Percentiles rank a stretch among this genome's conserved stretches.
These are phyloP conservation scores for Neurospora sp. DNA, from an alignment of 495 filamentous ascomycete species.

Conservation along the genomic window DNA sequence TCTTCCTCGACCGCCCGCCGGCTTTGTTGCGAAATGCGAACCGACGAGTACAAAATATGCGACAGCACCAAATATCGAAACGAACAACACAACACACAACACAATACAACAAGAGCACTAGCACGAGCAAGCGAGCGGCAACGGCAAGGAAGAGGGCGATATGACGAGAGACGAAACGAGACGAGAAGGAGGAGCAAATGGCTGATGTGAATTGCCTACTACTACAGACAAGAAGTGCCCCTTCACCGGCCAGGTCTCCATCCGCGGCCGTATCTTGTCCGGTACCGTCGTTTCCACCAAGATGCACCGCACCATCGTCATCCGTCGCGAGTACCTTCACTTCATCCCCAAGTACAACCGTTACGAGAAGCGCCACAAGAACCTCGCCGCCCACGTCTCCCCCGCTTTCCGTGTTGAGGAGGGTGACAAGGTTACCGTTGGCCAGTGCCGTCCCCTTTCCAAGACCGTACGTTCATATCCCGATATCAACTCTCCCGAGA, in stretches of 20 bases:
- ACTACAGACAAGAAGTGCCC: slow-evolving; percentile 98
- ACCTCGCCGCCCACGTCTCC: slow-evolving; percentile 95
- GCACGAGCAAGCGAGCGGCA: not conserved
- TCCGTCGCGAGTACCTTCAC: slow-evolving; percentile 99
- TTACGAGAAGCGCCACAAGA: slow-evolving; percentile 99
- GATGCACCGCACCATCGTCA: slow-evolving; percentile 98
- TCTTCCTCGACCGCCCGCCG: not conserved
- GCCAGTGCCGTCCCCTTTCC: slow-evolving; percentile 95
- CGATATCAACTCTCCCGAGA: not conserved
- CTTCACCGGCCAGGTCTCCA: slow-evolving; percentile 94
- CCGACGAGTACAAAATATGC: not conserved
- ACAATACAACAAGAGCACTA: not conserved
- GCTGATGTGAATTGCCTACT: not conserved
- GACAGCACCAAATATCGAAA: not conserved
- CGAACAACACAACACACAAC: not conserved
- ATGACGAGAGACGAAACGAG: not conserved
- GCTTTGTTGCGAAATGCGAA: not conserved
- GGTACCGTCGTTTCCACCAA: slow-evolving; percentile 98
- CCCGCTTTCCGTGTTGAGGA: slow-evolving; percentile 99
- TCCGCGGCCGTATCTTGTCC: slow-evolving; percentile 99
- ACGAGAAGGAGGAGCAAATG: not conserved
- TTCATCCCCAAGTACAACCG: slow-evolving; percentile 97
- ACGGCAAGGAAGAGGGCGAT: not conserved
- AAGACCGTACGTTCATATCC: slow-evolving; percentile 76
- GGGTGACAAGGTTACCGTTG: slow-evolving; percentile 97